phyloP scores from a whole-genome alignment of 306 rosid genomes.

The Biancaea sappan region DNA sequence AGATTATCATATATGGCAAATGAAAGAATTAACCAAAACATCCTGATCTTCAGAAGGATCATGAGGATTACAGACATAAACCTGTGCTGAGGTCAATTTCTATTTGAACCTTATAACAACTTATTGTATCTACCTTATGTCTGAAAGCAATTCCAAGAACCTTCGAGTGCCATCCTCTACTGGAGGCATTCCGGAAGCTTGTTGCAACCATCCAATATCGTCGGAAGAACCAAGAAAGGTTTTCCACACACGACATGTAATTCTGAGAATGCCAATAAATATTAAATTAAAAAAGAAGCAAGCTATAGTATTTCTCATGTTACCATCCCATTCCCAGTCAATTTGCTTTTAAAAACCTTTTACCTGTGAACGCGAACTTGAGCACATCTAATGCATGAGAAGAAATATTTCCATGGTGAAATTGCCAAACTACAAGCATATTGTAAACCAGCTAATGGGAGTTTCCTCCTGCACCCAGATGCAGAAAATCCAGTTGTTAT shows the following conservation, averaged over 20 bases:
- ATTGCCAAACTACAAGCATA: constrained; percentile 57
- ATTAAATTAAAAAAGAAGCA: constrained; percentile 15
- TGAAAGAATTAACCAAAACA: constrained; percentile 13
- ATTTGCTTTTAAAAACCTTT: constrained; percentile 29
- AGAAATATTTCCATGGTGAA: constrained; percentile 52
- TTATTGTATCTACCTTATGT: constrained; percentile 70
- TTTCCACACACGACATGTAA: constrained; percentile 52
- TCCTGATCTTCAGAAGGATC: constrained; percentile 11
- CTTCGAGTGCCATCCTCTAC: constrained; percentile 75
- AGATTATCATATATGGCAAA: background rate
- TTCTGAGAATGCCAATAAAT: constrained; percentile 47
- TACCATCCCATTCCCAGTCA: constrained; percentile 19
- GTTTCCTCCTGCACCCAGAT: constrained; percentile 53
- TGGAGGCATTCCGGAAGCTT: constrained; percentile 65
- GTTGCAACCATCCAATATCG: constrained; percentile 91
- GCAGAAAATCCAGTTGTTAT: constrained; percentile 30
- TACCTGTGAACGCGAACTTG: constrained; percentile 54
- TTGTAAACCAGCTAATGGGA: constrained; percentile 53
- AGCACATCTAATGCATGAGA: constrained; percentile 46
- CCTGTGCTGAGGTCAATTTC: background rate
- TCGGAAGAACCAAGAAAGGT: constrained; percentile 72
- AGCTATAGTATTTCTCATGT: constrained; percentile 1
- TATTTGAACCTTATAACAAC: constrained; percentile 19
- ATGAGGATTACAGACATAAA: background rate
- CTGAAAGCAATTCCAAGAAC: constrained; percentile 77